A percentile compares a stretch with the other conserved stretches of the same genome.
These are phyloP conservation scores for Besnoitia besnoiti DNA, from an alignment of 169 alveolate genomes.

Conservation along the genomic window DNA sequence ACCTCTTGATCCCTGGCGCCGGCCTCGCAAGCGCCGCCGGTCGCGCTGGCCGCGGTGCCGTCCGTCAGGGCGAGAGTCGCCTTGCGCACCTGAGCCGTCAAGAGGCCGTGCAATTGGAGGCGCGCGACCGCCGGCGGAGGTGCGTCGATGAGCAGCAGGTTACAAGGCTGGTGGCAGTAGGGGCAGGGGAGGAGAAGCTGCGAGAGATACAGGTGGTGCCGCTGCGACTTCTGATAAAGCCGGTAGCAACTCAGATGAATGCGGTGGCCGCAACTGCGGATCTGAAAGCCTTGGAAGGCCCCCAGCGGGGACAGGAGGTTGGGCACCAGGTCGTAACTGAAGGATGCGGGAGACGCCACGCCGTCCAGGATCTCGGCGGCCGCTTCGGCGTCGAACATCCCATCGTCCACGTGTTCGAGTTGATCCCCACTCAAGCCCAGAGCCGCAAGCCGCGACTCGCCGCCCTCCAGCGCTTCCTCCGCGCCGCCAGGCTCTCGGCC, in stretches of 20 bases:
- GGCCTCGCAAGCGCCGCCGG: background rate
- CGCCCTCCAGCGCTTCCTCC: too few species aligned
- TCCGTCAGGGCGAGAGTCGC: background rate
- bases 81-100: background rate
- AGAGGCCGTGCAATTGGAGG: background rate
- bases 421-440: too few species aligned
- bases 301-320: background rate
- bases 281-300: constrained; percentile 1
- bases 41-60: background rate
- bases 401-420: too few species aligned
- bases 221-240: constrained; percentile 27
- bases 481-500: too few species aligned
- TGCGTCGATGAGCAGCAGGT: constrained; percentile 48
- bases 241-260: constrained; percentile 51
- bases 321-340: constrained; percentile 16
- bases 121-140: constrained; percentile 34
- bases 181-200: constrained; percentile 54
- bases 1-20: background rate
- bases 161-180: constrained; percentile 55
- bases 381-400: background rate
- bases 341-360: background rate
- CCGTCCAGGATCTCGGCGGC: background rate
- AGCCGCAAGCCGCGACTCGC: too few species aligned
- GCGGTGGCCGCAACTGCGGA: constrained; percentile 64
- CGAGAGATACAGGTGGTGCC: background rate